These are phyloP conservation scores for Chenopodium album DNA, from an alignment of 148 eudicot species.

Conservation along the genomic window DNA sequence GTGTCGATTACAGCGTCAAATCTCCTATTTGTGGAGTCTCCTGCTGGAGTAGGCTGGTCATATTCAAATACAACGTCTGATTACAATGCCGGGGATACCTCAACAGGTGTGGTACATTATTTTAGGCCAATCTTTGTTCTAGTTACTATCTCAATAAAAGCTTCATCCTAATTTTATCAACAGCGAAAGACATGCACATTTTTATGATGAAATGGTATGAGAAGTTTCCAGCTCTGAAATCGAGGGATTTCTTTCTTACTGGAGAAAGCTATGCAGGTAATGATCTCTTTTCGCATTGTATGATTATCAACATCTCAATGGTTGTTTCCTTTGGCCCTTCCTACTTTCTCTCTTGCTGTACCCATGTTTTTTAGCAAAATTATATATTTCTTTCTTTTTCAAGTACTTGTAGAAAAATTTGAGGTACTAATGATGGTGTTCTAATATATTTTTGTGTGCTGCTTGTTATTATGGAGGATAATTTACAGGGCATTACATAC, in stretches of 20 bases:
- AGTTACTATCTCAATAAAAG: background rate
- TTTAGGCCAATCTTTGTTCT: background rate
- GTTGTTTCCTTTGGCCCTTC: background rate
- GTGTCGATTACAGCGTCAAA: constrained; percentile 55
- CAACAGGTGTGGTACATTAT: constrained; percentile 43
- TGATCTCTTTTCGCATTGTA: background rate
- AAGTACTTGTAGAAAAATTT: background rate
- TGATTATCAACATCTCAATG: background rate
- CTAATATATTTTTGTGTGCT: background rate
- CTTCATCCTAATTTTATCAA: constrained; percentile 4
- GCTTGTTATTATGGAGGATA: background rate
- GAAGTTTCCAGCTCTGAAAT: constrained; percentile 67
- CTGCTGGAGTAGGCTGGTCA: constrained; percentile 99
- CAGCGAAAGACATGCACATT: constrained; percentile 78
- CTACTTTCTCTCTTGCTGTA: background rate
- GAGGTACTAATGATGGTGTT: background rate
- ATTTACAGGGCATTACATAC: constrained; percentile 82
- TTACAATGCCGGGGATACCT: constrained; percentile 74
- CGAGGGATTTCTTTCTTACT: constrained; percentile 69
- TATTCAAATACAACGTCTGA: constrained; percentile 79
- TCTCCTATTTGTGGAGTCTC: constrained; percentile 91
- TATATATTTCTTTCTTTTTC: too few relatives aligned
- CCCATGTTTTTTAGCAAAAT: too few relatives aligned
- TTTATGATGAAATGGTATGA: constrained; percentile 76
- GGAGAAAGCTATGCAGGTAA: constrained; percentile 99